These are phyloP conservation scores for Xerocomus brunneocitrinus DNA, from an alignment of 768 basidiomycete species.

Conservation along the genomic window DNA sequence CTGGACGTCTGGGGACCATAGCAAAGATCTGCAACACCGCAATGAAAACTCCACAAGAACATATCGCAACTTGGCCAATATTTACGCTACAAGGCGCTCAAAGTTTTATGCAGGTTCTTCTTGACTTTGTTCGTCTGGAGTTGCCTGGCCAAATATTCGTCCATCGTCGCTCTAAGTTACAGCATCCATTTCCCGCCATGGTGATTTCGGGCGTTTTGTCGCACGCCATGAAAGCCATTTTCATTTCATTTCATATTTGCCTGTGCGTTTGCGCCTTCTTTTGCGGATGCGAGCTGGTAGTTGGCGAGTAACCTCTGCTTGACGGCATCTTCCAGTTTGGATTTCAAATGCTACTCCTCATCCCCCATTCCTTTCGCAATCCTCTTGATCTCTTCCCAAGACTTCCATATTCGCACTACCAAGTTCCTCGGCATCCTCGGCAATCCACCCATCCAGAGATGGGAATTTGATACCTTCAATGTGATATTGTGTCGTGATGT, in stretches of 20 bases:
- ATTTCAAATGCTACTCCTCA: too few relatives aligned
- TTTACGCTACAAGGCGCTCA: not conserved
- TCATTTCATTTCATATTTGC: not conserved
- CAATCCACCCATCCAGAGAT: constrained; percentile 1
- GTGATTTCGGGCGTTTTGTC: too few relatives aligned
- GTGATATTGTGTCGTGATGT: constrained; percentile 1
- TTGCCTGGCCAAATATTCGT: not conserved
- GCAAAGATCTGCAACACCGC: not conserved
- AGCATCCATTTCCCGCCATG: not conserved
- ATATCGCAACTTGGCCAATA: not conserved
- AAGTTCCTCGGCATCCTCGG: constrained; percentile 4
- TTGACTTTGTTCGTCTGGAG: too few relatives aligned
- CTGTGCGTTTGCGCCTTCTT: not conserved
- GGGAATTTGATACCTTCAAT: constrained; percentile 3
- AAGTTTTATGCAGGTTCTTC: not conserved
- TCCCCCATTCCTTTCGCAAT: too few relatives aligned
- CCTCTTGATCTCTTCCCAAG: not conserved
- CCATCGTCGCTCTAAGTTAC: not conserved
- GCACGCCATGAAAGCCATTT: too few relatives aligned
- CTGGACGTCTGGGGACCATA: constrained; percentile 3
- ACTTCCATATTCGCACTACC: not conserved
- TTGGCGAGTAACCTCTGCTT: not conserved
- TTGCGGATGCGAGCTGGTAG: not conserved
- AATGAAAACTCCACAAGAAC: not conserved
- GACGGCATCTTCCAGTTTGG: too few relatives aligned